These are phyloP conservation scores for Tetrastigma voinierianum DNA, from an alignment of 164 flowering plant genomes.

Conservation along the genomic window DNA sequence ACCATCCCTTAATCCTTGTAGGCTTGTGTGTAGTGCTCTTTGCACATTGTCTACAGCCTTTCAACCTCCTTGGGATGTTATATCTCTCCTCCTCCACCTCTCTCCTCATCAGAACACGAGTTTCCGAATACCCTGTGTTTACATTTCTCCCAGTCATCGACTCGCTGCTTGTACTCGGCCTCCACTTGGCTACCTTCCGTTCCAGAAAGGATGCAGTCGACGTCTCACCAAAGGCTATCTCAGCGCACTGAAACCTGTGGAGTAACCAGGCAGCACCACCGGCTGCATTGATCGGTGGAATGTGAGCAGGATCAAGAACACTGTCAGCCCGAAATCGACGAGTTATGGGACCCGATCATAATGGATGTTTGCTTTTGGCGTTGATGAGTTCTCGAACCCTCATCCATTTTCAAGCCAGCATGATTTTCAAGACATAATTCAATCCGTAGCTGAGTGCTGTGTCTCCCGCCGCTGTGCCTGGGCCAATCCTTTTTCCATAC, in stretches of 20 bases:
- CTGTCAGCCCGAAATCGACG: constrained; percentile 89
- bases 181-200: constrained; percentile 99
- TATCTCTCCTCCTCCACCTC: constrained; percentile 53
- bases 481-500: constrained; percentile 90
- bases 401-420: constrained; percentile 48
- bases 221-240: constrained; percentile 84
- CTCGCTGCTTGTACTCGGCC: constrained; percentile 74
- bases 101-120: too few relatives aligned
- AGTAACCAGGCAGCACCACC: constrained; percentile 99
- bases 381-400: constrained; percentile 38
- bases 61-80: constrained; percentile 79
- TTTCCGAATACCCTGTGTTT: constrained; percentile 77
- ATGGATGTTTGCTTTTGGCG: constrained; percentile 84
- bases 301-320: constrained; percentile 90
- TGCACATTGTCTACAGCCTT: constrained; percentile 80
- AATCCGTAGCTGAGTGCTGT: constrained; percentile 71
- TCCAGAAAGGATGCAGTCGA: constrained; percentile 62
- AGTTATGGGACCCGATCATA: constrained; percentile 75
- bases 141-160: constrained; percentile 90
- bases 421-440: constrained; percentile 95
- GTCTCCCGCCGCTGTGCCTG: constrained; percentile 83
- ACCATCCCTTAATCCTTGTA: constrained; percentile 73
- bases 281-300: constrained; percentile 89
- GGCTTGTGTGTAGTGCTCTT: constrained; percentile 56
- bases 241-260: constrained; percentile 88